These are phyloP conservation scores for Phoma herbarum DNA, from an alignment of 2,329 filamentous ascomycete species.

Conservation along the genomic window DNA sequence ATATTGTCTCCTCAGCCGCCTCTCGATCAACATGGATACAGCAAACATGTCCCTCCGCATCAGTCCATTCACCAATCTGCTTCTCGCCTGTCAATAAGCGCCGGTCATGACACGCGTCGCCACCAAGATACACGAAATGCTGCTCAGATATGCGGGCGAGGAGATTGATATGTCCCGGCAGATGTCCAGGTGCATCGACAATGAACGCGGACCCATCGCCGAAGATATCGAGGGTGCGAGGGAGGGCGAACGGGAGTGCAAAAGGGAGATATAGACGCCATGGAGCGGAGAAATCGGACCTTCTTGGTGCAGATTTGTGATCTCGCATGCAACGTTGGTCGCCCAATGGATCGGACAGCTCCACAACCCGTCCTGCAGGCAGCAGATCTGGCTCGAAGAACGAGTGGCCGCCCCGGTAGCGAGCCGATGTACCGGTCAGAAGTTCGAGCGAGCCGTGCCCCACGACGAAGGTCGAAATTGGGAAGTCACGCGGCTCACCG, in stretches of 20 bases:
- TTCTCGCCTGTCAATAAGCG: slow-evolving; percentile 62
- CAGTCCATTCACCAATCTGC: slow-evolving; percentile 61
- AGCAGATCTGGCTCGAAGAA: slow-evolving; percentile 56
- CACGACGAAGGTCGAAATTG: slow-evolving; percentile 51
- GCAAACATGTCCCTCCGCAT: slow-evolving; percentile 55
- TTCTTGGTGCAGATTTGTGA: neutral
- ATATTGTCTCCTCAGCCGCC: slow-evolving; percentile 57
- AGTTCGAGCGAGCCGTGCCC: slow-evolving; percentile 44
- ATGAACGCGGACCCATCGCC: slow-evolving; percentile 59
- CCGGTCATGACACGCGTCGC: slow-evolving; percentile 64
- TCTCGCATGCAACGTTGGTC: slow-evolving; percentile 16
- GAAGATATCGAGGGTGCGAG: slow-evolving; percentile 59
- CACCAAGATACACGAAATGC: slow-evolving; percentile 60
- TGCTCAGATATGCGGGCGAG: slow-evolving; percentile 52
- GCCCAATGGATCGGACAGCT: slow-evolving; percentile 51
- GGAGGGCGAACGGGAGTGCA: slow-evolving; percentile 61
- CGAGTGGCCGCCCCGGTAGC: slow-evolving; percentile 44
- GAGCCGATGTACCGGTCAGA: slow-evolving; percentile 32
- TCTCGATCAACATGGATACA: slow-evolving; percentile 63
- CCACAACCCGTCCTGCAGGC: slow-evolving; percentile 56
- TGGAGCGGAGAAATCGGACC: slow-evolving; percentile 30
- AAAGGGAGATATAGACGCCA: slow-evolving; percentile 58
- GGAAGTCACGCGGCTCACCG: slow-evolving; percentile 53
- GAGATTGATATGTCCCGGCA: slow-evolving; percentile 63
- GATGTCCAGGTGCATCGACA: slow-evolving; percentile 62